Conservation (phyloP, 148 eudicot genomes). For the Rhododendron griersonianum region DNA sequence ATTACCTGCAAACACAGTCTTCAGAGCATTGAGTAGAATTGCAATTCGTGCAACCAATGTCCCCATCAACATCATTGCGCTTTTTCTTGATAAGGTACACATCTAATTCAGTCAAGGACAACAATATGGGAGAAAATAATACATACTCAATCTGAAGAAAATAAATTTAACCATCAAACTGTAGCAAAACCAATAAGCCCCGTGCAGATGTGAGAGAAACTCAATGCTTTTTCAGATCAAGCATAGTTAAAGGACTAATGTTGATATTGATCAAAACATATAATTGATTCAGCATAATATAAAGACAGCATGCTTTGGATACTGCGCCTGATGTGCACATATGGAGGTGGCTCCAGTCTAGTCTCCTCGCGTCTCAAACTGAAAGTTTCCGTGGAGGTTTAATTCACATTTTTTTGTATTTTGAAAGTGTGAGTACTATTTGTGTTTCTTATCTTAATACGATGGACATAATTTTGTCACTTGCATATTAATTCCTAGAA, state of each 20-base stretch:
- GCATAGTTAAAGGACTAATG: background rate
- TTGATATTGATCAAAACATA: background rate
- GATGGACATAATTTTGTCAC: background rate
- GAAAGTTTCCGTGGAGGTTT: background rate
- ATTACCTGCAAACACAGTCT: conserved; percentile 87
- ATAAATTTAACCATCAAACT: background rate
- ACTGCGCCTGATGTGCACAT: conserved; percentile 84
- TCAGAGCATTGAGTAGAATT: conserved; percentile 51
- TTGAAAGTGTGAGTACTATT: background rate
- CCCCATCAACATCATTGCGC: conserved; percentile 41
- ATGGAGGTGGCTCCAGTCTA: conserved; percentile 59
- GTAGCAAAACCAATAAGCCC: background rate
- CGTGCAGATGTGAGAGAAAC: background rate
- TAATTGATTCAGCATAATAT: background rate
- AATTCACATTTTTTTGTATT: background rate
- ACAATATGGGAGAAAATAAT: background rate
- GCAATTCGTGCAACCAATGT: conserved; percentile 76
- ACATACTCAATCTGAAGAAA: background rate
- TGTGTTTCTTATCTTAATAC: background rate
- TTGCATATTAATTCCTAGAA: background rate
- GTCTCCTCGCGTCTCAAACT: conserved; percentile 26
- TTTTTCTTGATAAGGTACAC: conserved; percentile 81
- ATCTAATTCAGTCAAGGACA: conserved; percentile 50
- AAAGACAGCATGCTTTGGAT: conserved; percentile 41
- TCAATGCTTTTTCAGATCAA: background rate